Conservation (phyloP, 208 protist genomes). For the Leishmania guyanensis region DNA sequence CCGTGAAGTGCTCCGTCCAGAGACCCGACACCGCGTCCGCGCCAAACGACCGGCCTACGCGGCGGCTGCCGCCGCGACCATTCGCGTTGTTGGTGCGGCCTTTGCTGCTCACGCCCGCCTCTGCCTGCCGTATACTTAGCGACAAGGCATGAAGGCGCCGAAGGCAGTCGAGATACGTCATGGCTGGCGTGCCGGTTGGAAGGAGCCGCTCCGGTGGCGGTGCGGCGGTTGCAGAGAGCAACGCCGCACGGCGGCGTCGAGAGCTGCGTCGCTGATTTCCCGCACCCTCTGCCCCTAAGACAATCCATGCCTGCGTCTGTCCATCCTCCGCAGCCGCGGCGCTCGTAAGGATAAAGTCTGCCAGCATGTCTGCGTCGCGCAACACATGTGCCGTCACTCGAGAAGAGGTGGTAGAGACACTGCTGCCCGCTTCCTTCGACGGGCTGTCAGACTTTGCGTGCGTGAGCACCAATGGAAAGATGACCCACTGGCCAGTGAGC, state of each 20-base stretch:
- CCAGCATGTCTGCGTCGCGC: constrained; percentile 71
- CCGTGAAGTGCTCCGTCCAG: constrained; percentile 35
- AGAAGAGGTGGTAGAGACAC: background rate
- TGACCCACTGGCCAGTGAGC: constrained; percentile 44
- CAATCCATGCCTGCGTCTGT: constrained; percentile 57
- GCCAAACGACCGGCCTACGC: constrained; percentile 18
- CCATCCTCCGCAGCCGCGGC: constrained; percentile 36
- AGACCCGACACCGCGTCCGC: constrained; percentile 21
- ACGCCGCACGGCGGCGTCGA: constrained; percentile 16
- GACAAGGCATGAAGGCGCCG: constrained; percentile 28
- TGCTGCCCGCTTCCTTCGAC: constrained; percentile 2
- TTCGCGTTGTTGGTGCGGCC: constrained; percentile 3
- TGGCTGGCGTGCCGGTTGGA: constrained; percentile 59
- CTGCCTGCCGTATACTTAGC: constrained; percentile 28
- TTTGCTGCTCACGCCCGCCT: constrained; percentile 23
- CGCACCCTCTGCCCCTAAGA: constrained; percentile 22
- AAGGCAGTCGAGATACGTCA: constrained; percentile 65
- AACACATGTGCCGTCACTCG: constrained; percentile 55
- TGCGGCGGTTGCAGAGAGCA: constrained; percentile 14
- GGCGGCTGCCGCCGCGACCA: background rate
- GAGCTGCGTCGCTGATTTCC: constrained; percentile 21
- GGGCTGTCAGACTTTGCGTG: background rate
- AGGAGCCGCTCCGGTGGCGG: constrained; percentile 44
- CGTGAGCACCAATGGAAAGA: constrained; percentile 68
- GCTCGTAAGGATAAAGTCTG: constrained; percentile 65